A percentile compares a stretch with the other conserved stretches of the same genome.
phyloP scores from a whole-genome alignment of 2,329 filamentous ascomycete species.

The Nothopassalora personata region DNA sequence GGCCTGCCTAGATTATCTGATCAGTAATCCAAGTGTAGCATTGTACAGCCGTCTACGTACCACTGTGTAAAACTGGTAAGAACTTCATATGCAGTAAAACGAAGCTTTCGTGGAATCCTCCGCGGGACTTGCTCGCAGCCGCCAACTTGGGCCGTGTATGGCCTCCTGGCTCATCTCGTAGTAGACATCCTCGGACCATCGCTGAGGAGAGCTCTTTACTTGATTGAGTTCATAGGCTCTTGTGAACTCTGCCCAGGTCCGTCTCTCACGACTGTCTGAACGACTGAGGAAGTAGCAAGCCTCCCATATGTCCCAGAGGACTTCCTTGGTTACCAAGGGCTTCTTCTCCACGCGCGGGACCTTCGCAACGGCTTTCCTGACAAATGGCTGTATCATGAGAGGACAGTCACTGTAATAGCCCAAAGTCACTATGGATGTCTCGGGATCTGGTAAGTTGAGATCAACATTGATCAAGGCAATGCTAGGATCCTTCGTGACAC shows the following conservation, averaged over 20 bases:
- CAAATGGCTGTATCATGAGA: neutral
- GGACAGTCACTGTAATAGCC: neutral
- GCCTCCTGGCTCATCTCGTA: conserved; percentile 2
- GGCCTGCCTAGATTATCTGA: no score
- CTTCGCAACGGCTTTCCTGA: neutral
- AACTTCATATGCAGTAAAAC: neutral
- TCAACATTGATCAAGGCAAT: neutral
- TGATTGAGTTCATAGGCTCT: conserved; percentile 4
- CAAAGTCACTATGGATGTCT: neutral
- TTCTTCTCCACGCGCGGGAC: neutral
- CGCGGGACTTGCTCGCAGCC: neutral
- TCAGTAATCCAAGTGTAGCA: neutral
- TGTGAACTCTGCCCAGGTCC: conserved; percentile 2
- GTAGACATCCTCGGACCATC: neutral
- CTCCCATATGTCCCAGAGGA: conserved; percentile 6
- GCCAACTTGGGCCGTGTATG: neutral
- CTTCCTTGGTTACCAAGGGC: neutral
- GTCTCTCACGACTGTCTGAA: neutral
- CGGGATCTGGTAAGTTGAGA: neutral
- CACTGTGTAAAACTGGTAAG: neutral
- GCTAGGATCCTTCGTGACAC: neutral
- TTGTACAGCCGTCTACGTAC: neutral
- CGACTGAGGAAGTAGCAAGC: conserved; percentile 7
- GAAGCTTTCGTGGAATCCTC: neutral
- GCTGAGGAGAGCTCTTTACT: neutral